Evolutionary conservation across 768 basidiomycete genomes (phyloP), one percentile per base, ranked within the genome.

Genomic region (Leccinellum albellum): DNA sequence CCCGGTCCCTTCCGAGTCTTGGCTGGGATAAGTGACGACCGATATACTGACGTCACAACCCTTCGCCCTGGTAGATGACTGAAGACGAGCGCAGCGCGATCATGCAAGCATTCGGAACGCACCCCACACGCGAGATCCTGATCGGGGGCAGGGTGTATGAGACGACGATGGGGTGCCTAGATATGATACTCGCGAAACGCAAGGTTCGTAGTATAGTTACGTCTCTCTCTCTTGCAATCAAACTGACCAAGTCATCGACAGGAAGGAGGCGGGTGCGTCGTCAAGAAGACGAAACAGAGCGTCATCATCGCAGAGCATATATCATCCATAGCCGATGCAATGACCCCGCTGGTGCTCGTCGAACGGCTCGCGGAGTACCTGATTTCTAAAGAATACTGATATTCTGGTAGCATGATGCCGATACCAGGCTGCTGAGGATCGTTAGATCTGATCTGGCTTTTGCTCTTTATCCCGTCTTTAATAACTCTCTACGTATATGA

Each of bases 141-240:
- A 57, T 69, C 15, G 67, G 67, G 3, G 68, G 64, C 0, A 29
- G 67, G 3, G 35, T 26, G 40, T 69, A 69, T 21, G 20, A 57
- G 51, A 70, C 68, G 24, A 69, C 64, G 61, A 69, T 70, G 67
- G 61, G 68, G 0, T 68, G 64, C 21, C 50, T 70, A 13, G 65
- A 69, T 12, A 49, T 69, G 66, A 47, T 69, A 26, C 58, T 68
- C 31, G 66, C 66, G n/a, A 59, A 60, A 54, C 58, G 52, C 58
- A 64, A 61, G 63, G 64, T 65, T 15, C 15, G 53, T 44, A 14
- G 4, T 9, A 3, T 20, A 1, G 37, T 1, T 48, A 8, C 20
- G 9, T 35, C 3, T 33, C 23, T 46, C 42, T 23, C 42, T 14
- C 23, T 21, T 45, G 21, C 21, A 13, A 13, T 23, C 14, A 10